Base-by-base conservation (phyloP, 2,329 filamentous ascomycete genomes). In the Paradendryphiella salina region DNA sequence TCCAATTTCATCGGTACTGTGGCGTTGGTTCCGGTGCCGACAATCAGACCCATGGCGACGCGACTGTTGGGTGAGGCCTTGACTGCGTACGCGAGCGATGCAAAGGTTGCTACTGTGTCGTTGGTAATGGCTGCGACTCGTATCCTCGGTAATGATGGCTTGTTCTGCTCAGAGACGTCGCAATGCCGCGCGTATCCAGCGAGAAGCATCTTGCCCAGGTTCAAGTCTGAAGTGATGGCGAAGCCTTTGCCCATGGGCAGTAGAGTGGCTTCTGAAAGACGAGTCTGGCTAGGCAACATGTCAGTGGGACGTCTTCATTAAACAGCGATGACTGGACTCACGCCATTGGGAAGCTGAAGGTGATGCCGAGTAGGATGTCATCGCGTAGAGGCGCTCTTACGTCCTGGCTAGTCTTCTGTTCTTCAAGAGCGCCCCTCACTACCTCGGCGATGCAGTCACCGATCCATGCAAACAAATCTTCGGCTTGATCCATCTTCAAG, bases 381-480 rank as follows among this genome's bases (percentile, higher is more conserved):
- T 76, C 70, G 2, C 66, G 67, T 38, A 72, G 57, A 4, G 59
- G 52, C 76, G 71, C 38, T 56, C 72, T 32, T 1, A 50, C 31
- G 34, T 52, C 52, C 13, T 42, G 46, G 15, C 51, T 35, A 1
- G 44, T 45, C 8, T 59, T 47, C 73, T 65, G 35, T 29, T 69
- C 63, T 4, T 76, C 63, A 53, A 79, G 77, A 6, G 81, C 84
- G 54, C 85, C 80, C 26, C 75, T 76, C 13, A 93, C 85, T 3
- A 92, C 87, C 53, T 87, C 79, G 11, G 87, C 87, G 60, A 94
- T 89, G 64, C 86, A 88, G 61, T 82, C 78, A 20, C 89, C 89
- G 59, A 94, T 89, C 89, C 89, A 94, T n/a, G 80, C 74, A 70
- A 94, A 94, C 2, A 93, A 76, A 50, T 85, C 84, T 49, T 90